Conservation (phyloP, 352 stramenopile genomes). For the Thraustochytrium striatum region DNA sequence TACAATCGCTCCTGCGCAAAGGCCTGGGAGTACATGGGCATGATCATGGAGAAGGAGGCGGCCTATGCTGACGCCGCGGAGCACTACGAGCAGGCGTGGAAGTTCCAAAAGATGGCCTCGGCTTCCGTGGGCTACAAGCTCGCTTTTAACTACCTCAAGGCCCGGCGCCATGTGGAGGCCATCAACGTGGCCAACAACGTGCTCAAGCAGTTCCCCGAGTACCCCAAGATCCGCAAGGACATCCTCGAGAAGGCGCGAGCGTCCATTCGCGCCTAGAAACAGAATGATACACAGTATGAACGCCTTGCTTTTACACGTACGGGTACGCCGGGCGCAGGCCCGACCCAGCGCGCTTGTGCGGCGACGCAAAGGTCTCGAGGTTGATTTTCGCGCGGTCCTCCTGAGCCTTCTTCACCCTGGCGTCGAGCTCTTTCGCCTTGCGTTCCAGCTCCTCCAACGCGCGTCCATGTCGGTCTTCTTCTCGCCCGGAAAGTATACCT, state of each 20-base stretch:
- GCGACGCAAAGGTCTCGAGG: constrained; percentile 17
- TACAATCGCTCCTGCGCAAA: constrained; percentile 85
- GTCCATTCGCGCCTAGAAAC: constrained; percentile 71
- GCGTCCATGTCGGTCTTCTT: background rate
- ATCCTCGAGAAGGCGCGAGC: constrained; percentile 84
- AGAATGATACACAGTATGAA: constrained; percentile 31
- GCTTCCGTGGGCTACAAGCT: constrained; percentile 87
- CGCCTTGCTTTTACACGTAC: background rate
- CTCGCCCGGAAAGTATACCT: constrained; percentile 28
- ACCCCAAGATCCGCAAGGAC: constrained; percentile 87
- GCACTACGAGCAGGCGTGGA: constrained; percentile 79
- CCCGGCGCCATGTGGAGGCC: constrained; percentile 76
- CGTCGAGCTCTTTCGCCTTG: background rate
- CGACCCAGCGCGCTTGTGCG: background rate
- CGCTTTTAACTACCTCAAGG: constrained; percentile 92
- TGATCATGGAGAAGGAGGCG: constrained; percentile 88
- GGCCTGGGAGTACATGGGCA: constrained; percentile 84
- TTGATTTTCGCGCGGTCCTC: constrained; percentile 17
- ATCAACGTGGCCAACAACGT: constrained; percentile 89
- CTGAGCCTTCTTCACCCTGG: background rate
- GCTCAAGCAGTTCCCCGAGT: constrained; percentile 84
- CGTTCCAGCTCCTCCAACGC: background rate
- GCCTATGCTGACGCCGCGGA: constrained; percentile 84
- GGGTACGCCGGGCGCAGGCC: constrained; percentile 28
- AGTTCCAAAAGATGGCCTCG: constrained; percentile 66